phyloP scores from a whole-genome alignment of 225 moss, liverwort and hornwort species.

The Sphagnum tenellum region DNA sequence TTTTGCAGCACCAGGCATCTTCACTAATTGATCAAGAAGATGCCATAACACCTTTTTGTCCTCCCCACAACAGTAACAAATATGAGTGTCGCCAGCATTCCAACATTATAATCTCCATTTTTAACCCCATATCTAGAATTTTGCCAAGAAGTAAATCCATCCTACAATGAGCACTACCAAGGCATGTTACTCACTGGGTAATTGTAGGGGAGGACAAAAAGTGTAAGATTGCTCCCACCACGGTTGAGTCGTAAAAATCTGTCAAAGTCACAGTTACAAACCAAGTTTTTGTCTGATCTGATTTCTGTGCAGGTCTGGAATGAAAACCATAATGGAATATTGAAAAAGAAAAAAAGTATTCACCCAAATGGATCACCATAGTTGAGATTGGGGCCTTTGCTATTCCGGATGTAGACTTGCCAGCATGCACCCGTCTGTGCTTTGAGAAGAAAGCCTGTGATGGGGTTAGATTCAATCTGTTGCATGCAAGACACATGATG shows the following conservation, averaged over 20 bases:
- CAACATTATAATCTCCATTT: no score
- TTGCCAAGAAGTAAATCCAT: no score
- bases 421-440: constrained; percentile 73
- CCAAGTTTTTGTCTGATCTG: no score
- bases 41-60: constrained; percentile 68
- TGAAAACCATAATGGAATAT: no score
- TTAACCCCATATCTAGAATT: no score
- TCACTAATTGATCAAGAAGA: constrained; percentile 75
- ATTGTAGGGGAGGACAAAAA: constrained; percentile 92
- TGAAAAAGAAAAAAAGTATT: constrained; percentile 6
- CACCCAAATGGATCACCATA: constrained; percentile 99
- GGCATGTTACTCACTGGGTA: constrained; percentile 62
- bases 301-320: no score
- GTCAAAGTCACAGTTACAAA: not conserved
- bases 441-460: constrained; percentile 73
- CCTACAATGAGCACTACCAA: no score
- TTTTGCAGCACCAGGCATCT: constrained; percentile 71
- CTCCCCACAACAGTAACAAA: no score
- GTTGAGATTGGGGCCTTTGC: constrained; percentile 83
- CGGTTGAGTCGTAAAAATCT: constrained; percentile 95
- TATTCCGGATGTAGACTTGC: constrained; percentile 86
- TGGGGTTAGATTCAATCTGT: constrained; percentile 96
- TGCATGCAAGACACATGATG: no score
- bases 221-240: constrained; percentile 59
- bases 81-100: no score